A percentile compares a stretch with the other conserved stretches of the same genome.
Conservation (phyloP, 352 stramenopile genomes). For the Pythium dissotocum region DNA sequence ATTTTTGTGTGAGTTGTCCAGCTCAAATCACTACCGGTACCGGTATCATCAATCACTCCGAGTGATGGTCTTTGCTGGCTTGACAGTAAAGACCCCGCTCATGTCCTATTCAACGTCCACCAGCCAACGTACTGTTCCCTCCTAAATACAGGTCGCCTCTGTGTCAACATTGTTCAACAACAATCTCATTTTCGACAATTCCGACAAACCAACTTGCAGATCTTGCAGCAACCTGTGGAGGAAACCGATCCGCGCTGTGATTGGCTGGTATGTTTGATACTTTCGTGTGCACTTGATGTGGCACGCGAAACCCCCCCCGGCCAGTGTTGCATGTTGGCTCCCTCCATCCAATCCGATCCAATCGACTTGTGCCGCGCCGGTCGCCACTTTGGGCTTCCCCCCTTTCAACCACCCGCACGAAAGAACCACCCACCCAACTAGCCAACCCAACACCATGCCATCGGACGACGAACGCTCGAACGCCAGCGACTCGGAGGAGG, state of each 20-base stretch:
- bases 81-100: neutral
- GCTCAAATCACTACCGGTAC: too few species aligned
- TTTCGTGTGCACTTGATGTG: constrained; percentile 23
- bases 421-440: neutral
- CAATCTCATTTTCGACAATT: constrained; percentile 9
- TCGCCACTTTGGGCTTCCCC: constrained; percentile 7
- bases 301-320: constrained; percentile 4
- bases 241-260: neutral
- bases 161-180: too few species aligned
- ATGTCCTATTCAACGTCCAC: neutral
- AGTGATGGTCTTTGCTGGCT: constrained; percentile 11
- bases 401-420: constrained; percentile 4
- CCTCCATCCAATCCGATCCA: constrained; percentile 8
- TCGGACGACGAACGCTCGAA: constrained; percentile 55
- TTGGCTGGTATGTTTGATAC: constrained; percentile 17
- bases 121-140: neutral
- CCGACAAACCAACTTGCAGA: constrained; percentile 8
- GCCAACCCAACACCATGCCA: constrained; percentile 31
- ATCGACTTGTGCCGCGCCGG: neutral
- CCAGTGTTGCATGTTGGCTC: constrained; percentile 4
- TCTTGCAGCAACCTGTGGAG: neutral
- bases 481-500: constrained; percentile 73
- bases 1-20: neutral
- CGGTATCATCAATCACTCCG: neutral
- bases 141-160: neutral